Percentiles rank a stretch among this genome's conserved stretches.
Evolutionary conservation across 306 rosid species (phyloP).

Genomic region (Albizia julibrissin): DNA sequence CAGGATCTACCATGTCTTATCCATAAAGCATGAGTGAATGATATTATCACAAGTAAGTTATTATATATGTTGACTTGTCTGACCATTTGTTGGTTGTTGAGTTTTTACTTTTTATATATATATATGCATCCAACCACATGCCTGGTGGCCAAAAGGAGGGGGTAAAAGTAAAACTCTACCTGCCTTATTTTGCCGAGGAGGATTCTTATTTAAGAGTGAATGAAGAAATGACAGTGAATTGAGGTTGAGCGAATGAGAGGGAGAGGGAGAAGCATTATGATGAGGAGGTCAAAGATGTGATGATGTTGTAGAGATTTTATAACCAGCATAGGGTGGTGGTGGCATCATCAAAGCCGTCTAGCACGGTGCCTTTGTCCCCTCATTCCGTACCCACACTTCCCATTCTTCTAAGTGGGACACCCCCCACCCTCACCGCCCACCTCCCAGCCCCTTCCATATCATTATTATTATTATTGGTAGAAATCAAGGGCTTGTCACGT

Average conservation of each 20-base stretch:
- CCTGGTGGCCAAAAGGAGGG: not conserved
- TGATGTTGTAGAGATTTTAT: not conserved
- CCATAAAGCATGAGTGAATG: not conserved
- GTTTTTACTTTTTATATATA: not conserved
- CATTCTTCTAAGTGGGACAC: not conserved
- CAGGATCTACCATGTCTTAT: not conserved
- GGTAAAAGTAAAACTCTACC: not conserved
- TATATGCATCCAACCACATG: not conserved
- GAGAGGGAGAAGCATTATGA: not conserved
- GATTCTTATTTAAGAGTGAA: not conserved
- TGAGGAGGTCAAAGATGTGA: slow-evolving; percentile 19
- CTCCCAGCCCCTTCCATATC: not conserved
- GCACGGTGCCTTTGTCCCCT: slow-evolving; percentile 45
- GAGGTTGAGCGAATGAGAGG: too few relatives aligned
- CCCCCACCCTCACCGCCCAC: not conserved
- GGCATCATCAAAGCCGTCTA: slow-evolving; percentile 34
- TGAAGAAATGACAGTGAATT: too few relatives aligned
- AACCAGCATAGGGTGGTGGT: not conserved
- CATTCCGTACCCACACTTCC: slow-evolving; percentile 1
- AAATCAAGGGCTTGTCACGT: too few relatives aligned
- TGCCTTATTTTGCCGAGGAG: not conserved
- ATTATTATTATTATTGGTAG: too few relatives aligned
- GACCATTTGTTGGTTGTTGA: not conserved
- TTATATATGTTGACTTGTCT: too few relatives aligned
- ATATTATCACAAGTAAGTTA: too few relatives aligned